These are phyloP conservation scores for Chaetomium strumarium DNA, from an alignment of 2,329 filamentous ascomycete genomes.

Conservation along the genomic window DNA sequence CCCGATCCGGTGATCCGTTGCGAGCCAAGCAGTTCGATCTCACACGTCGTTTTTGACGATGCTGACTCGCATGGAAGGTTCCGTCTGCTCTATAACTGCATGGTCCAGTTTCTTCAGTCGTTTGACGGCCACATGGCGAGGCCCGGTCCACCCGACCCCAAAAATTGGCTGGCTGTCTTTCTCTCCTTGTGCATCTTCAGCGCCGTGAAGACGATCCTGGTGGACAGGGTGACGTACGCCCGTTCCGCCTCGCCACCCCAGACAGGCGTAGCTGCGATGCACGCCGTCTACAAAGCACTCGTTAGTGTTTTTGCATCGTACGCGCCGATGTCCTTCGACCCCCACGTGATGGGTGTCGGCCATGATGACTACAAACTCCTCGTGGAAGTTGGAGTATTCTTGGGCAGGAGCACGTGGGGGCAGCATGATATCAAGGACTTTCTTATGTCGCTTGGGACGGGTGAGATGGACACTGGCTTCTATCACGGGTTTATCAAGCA, in stretches of 20 bases:
- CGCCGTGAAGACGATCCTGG: constrained; percentile 46
- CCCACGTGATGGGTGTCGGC: constrained; percentile 35
- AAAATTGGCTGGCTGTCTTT: constrained; percentile 47
- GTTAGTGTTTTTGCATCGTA: constrained; percentile 44
- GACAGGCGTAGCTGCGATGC: constrained; percentile 33
- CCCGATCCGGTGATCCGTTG: constrained; percentile 40
- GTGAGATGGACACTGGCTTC: constrained; percentile 33
- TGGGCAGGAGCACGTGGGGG: constrained; percentile 43
- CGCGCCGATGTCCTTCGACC: constrained; percentile 41
- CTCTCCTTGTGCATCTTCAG: constrained; percentile 55
- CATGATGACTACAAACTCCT: constrained; percentile 42
- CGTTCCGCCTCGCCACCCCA: constrained; percentile 23
- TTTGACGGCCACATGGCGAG: constrained; percentile 43
- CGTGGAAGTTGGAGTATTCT: constrained; percentile 38
- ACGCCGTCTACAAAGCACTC: constrained; percentile 46
- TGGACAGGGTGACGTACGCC: constrained; percentile 37
- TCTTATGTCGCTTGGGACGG: constrained; percentile 43
- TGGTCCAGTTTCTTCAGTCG: constrained; percentile 46
- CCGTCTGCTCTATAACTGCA: constrained; percentile 44
- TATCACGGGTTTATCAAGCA: constrained; percentile 40
- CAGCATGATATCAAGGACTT: constrained; percentile 45
- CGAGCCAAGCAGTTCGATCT: constrained; percentile 31
- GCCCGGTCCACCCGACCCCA: constrained; percentile 34
- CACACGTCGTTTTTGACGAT: constrained; percentile 36
- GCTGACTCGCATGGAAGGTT: constrained; percentile 43